Base-by-base conservation (phyloP, 176 grass and related monocot genomes). In the Musa troglodytarum region DNA sequence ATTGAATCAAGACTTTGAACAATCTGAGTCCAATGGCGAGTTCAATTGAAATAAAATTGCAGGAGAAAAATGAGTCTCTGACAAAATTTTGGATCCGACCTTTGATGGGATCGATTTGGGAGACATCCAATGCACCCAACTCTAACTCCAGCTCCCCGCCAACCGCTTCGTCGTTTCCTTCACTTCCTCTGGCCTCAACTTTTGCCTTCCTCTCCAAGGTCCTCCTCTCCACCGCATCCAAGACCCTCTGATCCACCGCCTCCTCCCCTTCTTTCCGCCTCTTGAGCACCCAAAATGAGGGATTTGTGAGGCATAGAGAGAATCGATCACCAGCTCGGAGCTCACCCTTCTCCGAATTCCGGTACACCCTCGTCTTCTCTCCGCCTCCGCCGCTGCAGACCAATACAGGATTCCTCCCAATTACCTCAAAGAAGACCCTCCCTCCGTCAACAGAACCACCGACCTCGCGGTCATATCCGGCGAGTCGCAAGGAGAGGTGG, bases 341-440 rank as follows among this genome's bases (percentile, higher is more conserved):
- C 78, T 93, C 84, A 49, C 94, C 86, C 78, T 71, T 69, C 82
- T 98, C 88, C 1, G 77, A 80, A 53, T 56, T 56, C 23, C 84
- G 79, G 76, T 65, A 93, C 74, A 87, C 23, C 72, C 34, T 76
- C 17, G 26, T 23, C 68, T 11, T 49, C 1, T 61, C 51, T 1
- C 74, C 76, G 14, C 13, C 49, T 11, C 21, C 17, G 1, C 58
- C 11, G 74, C 75, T 15, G 3, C 71, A 79, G n/a, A 93, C 49
- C n/a, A 87, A 76, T 63, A 93, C 73, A 16, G 94, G 86, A 79
- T 98, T 98, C 81, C 73, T 88, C 7, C 88, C 94, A 0, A 93
- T 78, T 7, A 98, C 83, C 63, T 91, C 86, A 73, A 93, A 91
- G 4, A 73, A 63, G 66, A 89, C 24, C 49, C 43, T 74, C 62